phyloP scores from a whole-genome alignment of 768 basidiomycete genomes.

The Phylloporus rhodoxanthus region DNA sequence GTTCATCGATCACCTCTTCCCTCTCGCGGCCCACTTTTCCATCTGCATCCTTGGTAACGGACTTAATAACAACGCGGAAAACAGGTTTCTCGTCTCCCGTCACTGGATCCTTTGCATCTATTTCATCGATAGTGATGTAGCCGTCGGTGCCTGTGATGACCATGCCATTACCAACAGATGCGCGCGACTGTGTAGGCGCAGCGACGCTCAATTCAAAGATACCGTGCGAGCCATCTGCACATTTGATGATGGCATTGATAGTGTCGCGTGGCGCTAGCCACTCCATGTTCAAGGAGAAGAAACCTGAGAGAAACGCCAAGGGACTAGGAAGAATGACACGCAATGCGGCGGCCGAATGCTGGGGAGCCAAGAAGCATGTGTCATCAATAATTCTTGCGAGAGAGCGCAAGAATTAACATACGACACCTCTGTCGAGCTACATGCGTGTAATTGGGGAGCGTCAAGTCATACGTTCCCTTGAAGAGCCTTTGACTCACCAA shows the following conservation, averaged over 20 bases:
- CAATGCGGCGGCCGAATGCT: conserved; percentile 66
- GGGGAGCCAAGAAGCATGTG: neutral
- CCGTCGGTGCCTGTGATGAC: conserved; percentile 60
- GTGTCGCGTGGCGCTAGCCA: conserved; percentile 79
- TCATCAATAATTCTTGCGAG: neutral
- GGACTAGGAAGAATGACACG: conserved; percentile 51
- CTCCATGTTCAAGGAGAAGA: conserved; percentile 62
- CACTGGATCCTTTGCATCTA: conserved; percentile 21
- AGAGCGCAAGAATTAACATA: conserved; percentile 32
- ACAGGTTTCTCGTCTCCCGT: conserved; percentile 22
- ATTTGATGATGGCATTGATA: conserved; percentile 49
- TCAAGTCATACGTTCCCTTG: neutral
- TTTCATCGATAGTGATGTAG: conserved; percentile 45
- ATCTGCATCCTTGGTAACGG: conserved; percentile 16
- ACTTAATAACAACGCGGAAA: conserved; percentile 38
- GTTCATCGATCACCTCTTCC: conserved; percentile 43
- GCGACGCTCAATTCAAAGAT: conserved; percentile 60
- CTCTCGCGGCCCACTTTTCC: conserved; percentile 30
- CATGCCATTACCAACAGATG: conserved; percentile 23
- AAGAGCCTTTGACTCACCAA: conserved; percentile 44
- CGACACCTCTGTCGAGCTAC: conserved; percentile 76
- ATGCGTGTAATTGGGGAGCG: neutral
- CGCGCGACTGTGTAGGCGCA: conserved; percentile 41
- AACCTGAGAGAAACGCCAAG: conserved; percentile 53
- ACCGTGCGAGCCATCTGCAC: conserved; percentile 49